Percentiles rank a stretch among this genome's conserved stretches.
These are phyloP conservation scores for Cardamine chenopodiifolia DNA, from an alignment of 345 rosid genomes.

Conservation along the genomic window DNA sequence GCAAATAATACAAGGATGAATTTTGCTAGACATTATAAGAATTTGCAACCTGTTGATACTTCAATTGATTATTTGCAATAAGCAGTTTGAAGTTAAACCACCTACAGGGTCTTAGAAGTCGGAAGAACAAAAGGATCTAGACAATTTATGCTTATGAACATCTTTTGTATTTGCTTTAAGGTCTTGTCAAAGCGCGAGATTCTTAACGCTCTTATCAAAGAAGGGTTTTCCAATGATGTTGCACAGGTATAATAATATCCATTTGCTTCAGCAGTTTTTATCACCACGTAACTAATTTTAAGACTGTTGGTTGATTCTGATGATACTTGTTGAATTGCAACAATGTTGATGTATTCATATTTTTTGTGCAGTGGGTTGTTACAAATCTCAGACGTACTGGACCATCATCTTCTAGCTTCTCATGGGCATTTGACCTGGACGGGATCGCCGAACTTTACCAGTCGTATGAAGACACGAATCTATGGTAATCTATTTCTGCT, in stretches of 20 bases:
- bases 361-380: slow-evolving; percentile 71
- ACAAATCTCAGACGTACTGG: slow-evolving; percentile 73
- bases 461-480: slow-evolving; percentile 87
- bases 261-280: not conserved
- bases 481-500: slow-evolving; percentile 57
- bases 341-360: slow-evolving; percentile 22
- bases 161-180: slow-evolving; percentile 30
- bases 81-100: slow-evolving; percentile 3
- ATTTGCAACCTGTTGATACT: no score
- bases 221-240: slow-evolving; percentile 47
- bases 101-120: not conserved
- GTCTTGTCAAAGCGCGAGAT: slow-evolving; percentile 42
- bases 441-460: slow-evolving; percentile 80
- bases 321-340: slow-evolving; percentile 8
- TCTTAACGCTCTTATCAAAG: slow-evolving; percentile 39
- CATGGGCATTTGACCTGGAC: slow-evolving; percentile 81
- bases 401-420: slow-evolving; percentile 60
- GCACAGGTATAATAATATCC: slow-evolving; percentile 36
- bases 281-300: not conserved
- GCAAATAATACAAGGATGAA: not conserved
- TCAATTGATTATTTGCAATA: not conserved
- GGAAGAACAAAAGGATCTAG: not conserved
- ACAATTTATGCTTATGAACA: slow-evolving; percentile 17
- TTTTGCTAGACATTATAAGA: not conserved
- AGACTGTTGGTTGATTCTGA: not conserved